Percentiles rank a stretch among this genome's conserved stretches.
Conservation (phyloP, 2,329 filamentous ascomycete species). For the Sodiomyces alkalinus region DNA sequence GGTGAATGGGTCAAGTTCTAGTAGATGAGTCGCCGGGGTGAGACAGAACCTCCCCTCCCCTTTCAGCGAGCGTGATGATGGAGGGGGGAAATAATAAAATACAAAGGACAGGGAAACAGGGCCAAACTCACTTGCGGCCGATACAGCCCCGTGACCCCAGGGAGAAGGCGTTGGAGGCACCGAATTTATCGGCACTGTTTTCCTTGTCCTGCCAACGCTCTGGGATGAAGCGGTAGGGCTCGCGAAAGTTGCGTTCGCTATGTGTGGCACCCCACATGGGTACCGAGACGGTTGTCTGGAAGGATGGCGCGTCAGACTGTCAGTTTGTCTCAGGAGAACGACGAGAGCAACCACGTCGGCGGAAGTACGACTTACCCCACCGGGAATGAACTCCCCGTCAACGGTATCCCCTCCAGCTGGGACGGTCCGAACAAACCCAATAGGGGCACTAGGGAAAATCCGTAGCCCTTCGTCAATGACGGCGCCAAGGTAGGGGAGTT, state of each 20-base stretch:
- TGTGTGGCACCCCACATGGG: slow-evolving; percentile 3
- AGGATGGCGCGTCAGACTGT: not conserved
- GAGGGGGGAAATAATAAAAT: too few relatives aligned
- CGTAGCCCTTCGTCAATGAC: slow-evolving; percentile 21
- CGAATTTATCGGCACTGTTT: slow-evolving; percentile 14
- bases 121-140: slow-evolving; percentile 10
- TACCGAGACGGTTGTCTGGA: slow-evolving; percentile 4
- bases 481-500: slow-evolving; percentile 19
- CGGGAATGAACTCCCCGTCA: slow-evolving; percentile 1
- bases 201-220: slow-evolving; percentile 22
- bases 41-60: too few relatives aligned
- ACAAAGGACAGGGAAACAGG: not conserved
- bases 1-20: too few relatives aligned
- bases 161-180: slow-evolving; percentile 22
- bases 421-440: slow-evolving; percentile 3
- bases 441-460: slow-evolving; percentile 9
- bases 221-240: slow-evolving; percentile 20
- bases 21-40: too few relatives aligned
- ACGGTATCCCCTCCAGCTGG: slow-evolving; percentile 3
- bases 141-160: slow-evolving; percentile 24
- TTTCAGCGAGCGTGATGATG: too few relatives aligned
- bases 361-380: not conserved
- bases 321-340: too few relatives aligned
- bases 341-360: not conserved
- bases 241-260: slow-evolving; percentile 11